Conservation (phyloP, 2,329 filamentous ascomycete genomes). For the Stagonosporopsis cucurbitacearum region DNA sequence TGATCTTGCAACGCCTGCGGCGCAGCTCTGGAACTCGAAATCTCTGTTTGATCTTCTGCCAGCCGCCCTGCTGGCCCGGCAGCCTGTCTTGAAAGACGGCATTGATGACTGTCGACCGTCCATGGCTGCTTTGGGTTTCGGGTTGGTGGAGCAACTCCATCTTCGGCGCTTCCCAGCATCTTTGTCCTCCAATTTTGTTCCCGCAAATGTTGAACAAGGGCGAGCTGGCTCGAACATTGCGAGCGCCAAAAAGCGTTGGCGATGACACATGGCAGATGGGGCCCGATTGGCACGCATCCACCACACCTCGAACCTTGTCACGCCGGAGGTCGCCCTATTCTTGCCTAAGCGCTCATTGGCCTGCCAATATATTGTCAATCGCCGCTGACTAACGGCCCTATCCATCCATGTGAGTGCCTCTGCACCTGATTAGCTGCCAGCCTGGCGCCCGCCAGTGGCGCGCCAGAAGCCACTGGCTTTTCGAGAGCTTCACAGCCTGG, state of each 20-base stretch:
- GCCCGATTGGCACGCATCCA: slow-evolving; percentile 29
- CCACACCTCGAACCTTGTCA: slow-evolving; percentile 20
- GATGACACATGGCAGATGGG: slow-evolving; percentile 39
- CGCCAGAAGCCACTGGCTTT: slow-evolving; percentile 38
- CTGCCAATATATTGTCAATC: slow-evolving; percentile 35
- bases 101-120: slow-evolving; percentile 26
- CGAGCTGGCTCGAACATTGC: slow-evolving; percentile 37
- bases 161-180: slow-evolving; percentile 26
- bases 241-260: slow-evolving; percentile 38
- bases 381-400: slow-evolving; percentile 37
- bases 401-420: slow-evolving; percentile 19
- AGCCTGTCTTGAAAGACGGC: slow-evolving; percentile 27
- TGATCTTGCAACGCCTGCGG: slow-evolving; percentile 42
- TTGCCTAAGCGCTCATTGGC: slow-evolving; percentile 32
- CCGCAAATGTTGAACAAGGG: slow-evolving; percentile 26
- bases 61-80: slow-evolving; percentile 29
- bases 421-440: slow-evolving; percentile 21
- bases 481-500: slow-evolving; percentile 37
- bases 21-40: slow-evolving; percentile 29
- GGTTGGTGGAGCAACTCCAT: slow-evolving; percentile 31
- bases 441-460: slow-evolving; percentile 34
- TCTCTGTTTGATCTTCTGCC: slow-evolving; percentile 33
- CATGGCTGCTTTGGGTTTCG: slow-evolving; percentile 46
- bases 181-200: slow-evolving; percentile 27
- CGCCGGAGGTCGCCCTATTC: slow-evolving; percentile 25